Conservation (phyloP, 495 filamentous ascomycete genomes). For the Annulohypoxylon maeteangense region DNA sequence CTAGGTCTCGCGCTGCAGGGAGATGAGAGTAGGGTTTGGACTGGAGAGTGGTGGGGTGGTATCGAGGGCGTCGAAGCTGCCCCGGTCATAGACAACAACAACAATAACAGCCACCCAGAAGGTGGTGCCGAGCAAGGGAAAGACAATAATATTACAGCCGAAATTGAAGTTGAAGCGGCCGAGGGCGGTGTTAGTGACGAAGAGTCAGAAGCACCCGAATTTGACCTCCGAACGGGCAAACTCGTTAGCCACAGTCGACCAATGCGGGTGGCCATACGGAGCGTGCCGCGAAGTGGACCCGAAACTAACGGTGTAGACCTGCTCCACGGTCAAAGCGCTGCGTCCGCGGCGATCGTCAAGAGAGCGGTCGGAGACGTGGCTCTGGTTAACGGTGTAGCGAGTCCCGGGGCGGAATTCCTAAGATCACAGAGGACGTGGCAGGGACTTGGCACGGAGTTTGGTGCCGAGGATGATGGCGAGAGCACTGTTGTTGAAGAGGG, state of each 20-base stretch:
- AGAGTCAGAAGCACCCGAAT: conserved; percentile 80
- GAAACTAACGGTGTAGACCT: conserved; percentile 40
- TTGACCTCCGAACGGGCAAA: conserved; percentile 87
- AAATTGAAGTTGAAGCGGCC: conserved; percentile 36
- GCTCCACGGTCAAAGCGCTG: conserved; percentile 23
- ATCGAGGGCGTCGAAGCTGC: conserved; percentile 65
- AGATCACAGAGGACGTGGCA: conserved; percentile 87
- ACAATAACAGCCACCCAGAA: no score
- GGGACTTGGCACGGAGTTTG: conserved; percentile 88
- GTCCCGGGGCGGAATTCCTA: conserved; percentile 89
- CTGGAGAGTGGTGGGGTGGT: conserved; percentile 78
- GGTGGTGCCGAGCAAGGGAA: conserved; percentile 25
- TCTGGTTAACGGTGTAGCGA: conserved; percentile 80
- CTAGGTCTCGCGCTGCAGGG: conserved; percentile 75
- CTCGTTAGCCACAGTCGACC: conserved; percentile 86
- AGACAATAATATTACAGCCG: conserved; percentile 18
- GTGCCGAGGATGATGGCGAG: conserved; percentile 61
- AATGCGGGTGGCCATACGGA: conserved; percentile 63
- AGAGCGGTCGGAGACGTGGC: conserved; percentile 66
- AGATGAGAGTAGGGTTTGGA: conserved; percentile 79
- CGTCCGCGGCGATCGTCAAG: conserved; percentile 48
- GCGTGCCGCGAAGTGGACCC: conserved; percentile 39
- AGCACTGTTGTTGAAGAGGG: conserved; percentile 79
- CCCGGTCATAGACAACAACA: background rate
- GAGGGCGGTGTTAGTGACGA: conserved; percentile 53